Conservation (phyloP, 1,284 basidiomycete genomes). For the Malassezia arunalokei region DNA sequence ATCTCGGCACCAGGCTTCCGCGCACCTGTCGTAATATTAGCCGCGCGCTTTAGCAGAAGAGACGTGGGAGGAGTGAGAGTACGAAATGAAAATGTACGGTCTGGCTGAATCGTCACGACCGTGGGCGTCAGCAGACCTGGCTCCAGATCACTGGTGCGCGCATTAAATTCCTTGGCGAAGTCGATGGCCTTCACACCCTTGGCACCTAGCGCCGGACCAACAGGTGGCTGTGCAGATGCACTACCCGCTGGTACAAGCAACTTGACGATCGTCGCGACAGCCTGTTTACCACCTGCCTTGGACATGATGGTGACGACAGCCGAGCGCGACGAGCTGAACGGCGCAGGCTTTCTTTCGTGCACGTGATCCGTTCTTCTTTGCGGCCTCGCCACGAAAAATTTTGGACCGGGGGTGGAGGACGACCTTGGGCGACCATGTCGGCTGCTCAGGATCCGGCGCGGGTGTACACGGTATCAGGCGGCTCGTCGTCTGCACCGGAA, state of each 20-base stretch:
- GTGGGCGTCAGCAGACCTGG: conserved; percentile 80
- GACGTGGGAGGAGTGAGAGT: conserved; percentile 67
- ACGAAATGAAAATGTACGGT: conserved; percentile 80
- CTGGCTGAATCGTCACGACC: conserved; percentile 79
- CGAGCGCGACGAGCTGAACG: not conserved
- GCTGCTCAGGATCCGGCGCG: conserved; percentile 33
- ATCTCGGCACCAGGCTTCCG: conserved; percentile 57
- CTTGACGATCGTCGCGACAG: conserved; percentile 47
- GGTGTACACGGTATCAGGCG: conserved; percentile 41
- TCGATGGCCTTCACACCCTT: conserved; percentile 99
- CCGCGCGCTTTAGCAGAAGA: conserved; percentile 73
- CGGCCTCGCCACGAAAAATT: conserved; percentile 3
- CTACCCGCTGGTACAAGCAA: conserved; percentile 84
- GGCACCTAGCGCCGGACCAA: conserved; percentile 92
- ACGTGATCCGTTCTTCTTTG: not conserved
- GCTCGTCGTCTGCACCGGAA: conserved; percentile 20
- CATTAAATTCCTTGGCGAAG: conserved; percentile 65
- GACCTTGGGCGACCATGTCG: conserved; percentile 17
- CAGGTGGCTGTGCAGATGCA: conserved; percentile 86
- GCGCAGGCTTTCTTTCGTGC: not conserved
- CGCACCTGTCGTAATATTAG: conserved; percentile 73
- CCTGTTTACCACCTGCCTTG: conserved; percentile 35
- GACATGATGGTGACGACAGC: conserved; percentile 23
- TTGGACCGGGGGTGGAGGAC: not conserved
- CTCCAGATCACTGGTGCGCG: conserved; percentile 72